These are phyloP conservation scores for Chlorella sp. DNA, from an alignment of 139 green algal genomes.

Conservation along the genomic window DNA sequence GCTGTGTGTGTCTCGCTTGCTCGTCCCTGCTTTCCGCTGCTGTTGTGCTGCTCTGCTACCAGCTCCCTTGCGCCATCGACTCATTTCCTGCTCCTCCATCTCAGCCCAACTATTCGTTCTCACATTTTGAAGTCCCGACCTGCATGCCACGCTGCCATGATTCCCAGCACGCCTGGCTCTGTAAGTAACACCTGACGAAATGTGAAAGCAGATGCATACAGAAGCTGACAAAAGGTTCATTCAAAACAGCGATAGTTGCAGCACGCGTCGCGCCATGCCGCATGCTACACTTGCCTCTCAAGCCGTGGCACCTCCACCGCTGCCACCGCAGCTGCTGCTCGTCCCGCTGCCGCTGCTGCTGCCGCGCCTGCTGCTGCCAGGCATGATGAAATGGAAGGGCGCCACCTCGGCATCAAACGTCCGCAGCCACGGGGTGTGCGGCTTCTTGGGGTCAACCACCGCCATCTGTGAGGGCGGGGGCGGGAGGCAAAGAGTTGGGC, in stretches of 20 bases:
- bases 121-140: too few species aligned
- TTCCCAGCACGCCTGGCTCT: too few species aligned
- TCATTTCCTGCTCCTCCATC: too few species aligned
- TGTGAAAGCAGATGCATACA: too few species aligned
- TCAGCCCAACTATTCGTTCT: too few species aligned
- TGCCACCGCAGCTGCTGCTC: too few species aligned
- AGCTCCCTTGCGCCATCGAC: too few species aligned
- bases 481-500: not conserved
- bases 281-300: too few species aligned
- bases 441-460: conserved; percentile 17
- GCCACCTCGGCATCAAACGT: conserved; percentile 46
- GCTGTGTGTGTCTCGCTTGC: not conserved
- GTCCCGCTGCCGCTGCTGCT: too few species aligned
- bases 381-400: conserved; percentile 29
- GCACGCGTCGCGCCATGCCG: not conserved
- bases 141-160: too few species aligned
- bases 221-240: not conserved
- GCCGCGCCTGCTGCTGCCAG: not conserved
- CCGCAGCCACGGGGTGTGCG: not conserved
- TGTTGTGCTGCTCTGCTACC: not conserved
- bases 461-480: conserved; percentile 16
- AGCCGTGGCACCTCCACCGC: too few species aligned
- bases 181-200: too few species aligned
- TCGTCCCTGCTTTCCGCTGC: not conserved
- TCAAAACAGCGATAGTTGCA: not conserved